phyloP scores from a whole-genome alignment of 2,329 filamentous ascomycete species.

The Verticillium nonalfalfae region DNA sequence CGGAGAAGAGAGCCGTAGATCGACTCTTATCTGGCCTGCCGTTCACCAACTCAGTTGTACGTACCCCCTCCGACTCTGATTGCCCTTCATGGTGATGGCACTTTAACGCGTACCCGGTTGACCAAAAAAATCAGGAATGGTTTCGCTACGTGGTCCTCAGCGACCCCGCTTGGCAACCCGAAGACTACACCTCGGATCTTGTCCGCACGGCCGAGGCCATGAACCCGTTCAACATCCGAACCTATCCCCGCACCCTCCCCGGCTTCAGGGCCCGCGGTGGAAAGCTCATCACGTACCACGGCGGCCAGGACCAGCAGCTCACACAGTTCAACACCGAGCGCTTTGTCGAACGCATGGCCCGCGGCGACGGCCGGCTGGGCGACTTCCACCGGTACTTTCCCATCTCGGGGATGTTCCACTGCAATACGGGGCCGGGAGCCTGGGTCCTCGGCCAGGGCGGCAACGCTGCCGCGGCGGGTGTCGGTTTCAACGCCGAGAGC shows the following conservation, averaged over 20 bases:
- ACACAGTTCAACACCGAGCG: conserved; percentile 19
- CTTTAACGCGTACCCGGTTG: conserved; percentile 6
- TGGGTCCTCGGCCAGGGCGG: conserved; percentile 20
- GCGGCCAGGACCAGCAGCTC: conserved; percentile 31
- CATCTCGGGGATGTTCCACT: conserved; percentile 50
- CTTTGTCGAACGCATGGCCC: conserved; percentile 15
- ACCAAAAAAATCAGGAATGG: conserved; percentile 24
- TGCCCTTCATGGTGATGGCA: too few relatives aligned
- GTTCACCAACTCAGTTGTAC: conserved; percentile 19
- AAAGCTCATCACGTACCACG: conserved; percentile 40
- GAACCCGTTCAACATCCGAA: conserved; percentile 30
- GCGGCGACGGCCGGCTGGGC: conserved; percentile 21
- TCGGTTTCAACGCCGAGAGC: conserved; percentile 24
- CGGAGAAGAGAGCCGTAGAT: conserved; percentile 34
- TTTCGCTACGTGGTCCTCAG: conserved; percentile 32
- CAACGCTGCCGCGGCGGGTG: conserved; percentile 8
- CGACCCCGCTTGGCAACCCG: conserved; percentile 27
- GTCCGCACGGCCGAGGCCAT: conserved; percentile 31
- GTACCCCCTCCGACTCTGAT: conserved; percentile 11
- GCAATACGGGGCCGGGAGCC: conserved; percentile 39
- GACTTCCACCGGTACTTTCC: conserved; percentile 46
- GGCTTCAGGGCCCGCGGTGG: conserved; percentile 29
- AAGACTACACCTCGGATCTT: conserved; percentile 22
- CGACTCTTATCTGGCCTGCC: conserved; percentile 27
- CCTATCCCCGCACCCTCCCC: conserved; percentile 29